Conservation (phyloP, 2,329 filamentous ascomycete species). For the Graphilbum fragrans region DNA sequence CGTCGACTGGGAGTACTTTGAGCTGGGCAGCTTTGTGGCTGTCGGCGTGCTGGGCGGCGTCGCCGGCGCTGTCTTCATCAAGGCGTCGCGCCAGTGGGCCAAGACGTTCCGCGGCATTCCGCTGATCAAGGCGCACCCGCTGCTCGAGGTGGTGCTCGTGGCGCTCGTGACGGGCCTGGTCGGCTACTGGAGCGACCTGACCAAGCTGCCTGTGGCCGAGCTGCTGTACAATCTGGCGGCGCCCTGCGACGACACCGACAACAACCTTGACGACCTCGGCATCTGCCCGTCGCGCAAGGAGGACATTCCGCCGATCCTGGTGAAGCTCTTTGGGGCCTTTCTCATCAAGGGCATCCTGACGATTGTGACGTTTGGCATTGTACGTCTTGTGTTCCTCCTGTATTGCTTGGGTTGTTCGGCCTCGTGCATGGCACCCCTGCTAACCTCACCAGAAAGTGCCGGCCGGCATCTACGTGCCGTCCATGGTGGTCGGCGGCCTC, state of each 20-base stretch:
- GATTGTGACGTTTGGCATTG: constrained; percentile 82
- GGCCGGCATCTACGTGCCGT: constrained; percentile 93
- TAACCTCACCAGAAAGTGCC: constrained; percentile 58
- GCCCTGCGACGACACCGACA: constrained; percentile 63
- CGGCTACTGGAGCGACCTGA: constrained; percentile 90
- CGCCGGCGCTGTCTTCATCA: constrained; percentile 87
- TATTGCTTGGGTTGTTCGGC: neutral
- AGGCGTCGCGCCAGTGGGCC: constrained; percentile 84
- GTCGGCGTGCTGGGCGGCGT: constrained; percentile 77
- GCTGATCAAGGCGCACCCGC: constrained; percentile 68
- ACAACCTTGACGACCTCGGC: constrained; percentile 51
- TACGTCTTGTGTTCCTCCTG: constrained; percentile 23
- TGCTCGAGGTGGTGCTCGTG: constrained; percentile 81
- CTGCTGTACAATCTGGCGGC: constrained; percentile 82
- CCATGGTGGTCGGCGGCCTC: constrained; percentile 94
- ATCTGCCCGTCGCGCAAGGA: constrained; percentile 63
- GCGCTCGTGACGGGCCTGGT: constrained; percentile 72
- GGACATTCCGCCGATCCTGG: constrained; percentile 67
- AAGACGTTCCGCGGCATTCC: constrained; percentile 72
- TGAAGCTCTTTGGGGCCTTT: constrained; percentile 64
- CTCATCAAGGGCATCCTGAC: constrained; percentile 84
- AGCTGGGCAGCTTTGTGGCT: constrained; percentile 74
- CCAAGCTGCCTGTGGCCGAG: constrained; percentile 80
- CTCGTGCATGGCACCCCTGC: neutral
- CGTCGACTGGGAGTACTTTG: constrained; percentile 88